A percentile compares a stretch with the other conserved stretches of the same genome.
Evolutionary conservation across 441 rosid genomes (phyloP).

Genomic region (Pelargonium cotyledonis): DNA sequence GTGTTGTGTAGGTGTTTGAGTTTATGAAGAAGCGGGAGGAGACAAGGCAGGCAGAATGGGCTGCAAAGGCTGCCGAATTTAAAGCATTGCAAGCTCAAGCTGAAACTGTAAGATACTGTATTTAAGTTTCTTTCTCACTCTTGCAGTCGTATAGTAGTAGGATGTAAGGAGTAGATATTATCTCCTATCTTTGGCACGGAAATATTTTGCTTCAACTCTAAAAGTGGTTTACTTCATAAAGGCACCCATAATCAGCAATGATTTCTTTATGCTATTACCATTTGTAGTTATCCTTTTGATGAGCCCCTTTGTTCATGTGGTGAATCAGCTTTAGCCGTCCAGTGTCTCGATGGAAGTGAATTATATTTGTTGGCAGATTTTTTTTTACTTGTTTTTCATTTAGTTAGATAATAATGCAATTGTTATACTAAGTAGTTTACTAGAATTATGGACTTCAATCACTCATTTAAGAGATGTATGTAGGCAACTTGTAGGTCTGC

Average conservation of each 20-base stretch:
- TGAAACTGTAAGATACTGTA: slow-evolving; percentile 55
- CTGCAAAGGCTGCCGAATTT: slow-evolving; percentile 62
- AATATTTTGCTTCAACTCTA: background rate
- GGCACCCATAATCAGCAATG: background rate
- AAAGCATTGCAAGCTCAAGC: slow-evolving; percentile 89
- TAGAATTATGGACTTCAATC: background rate
- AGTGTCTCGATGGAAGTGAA: background rate
- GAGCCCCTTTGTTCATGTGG: background rate
- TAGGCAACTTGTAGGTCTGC: too few relatives aligned
- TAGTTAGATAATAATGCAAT: background rate
- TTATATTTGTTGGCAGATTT: background rate
- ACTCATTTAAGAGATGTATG: background rate
- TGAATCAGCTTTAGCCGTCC: background rate
- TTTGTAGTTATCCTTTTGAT: background rate
- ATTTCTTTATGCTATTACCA: background rate
- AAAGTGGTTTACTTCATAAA: background rate
- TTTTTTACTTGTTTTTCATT: slow-evolving; percentile 3
- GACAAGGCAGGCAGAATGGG: slow-evolving; percentile 57
- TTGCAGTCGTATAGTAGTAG: background rate
- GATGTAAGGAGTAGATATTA: too few relatives aligned
- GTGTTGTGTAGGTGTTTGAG: slow-evolving; percentile 59
- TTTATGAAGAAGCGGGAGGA: slow-evolving; percentile 66
- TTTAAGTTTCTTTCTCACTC: background rate
- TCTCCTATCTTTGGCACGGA: background rate
- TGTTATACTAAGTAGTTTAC: slow-evolving; percentile 2